phyloP scores from a whole-genome alignment of 768 basidiomycete genomes.

The Xerocomellus dryophilus region DNA sequence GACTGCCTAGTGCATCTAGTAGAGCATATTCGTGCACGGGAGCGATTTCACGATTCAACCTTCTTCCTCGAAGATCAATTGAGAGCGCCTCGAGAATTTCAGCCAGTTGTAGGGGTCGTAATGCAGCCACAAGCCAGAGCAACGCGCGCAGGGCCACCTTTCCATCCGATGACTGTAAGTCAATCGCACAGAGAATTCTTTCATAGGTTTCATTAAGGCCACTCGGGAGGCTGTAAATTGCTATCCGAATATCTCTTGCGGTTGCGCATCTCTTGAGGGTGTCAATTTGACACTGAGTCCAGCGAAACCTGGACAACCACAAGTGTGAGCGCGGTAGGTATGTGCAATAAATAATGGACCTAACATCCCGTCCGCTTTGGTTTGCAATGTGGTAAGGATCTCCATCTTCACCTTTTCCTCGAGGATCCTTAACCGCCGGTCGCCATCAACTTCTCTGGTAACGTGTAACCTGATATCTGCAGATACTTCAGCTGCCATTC shows the following conservation, averaged over 20 bases:
- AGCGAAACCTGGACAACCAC: conserved; percentile 14
- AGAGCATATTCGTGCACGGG: background rate
- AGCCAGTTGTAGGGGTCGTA: conserved; percentile 1
- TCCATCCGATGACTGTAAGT: background rate
- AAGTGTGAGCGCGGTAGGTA: background rate
- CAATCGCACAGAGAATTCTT: conserved; percentile 11
- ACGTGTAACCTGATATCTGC: conserved; percentile 12
- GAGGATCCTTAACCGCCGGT: conserved; percentile 1
- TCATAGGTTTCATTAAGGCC: conserved; percentile 20
- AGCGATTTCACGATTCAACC: background rate
- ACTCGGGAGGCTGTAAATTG: conserved; percentile 9
- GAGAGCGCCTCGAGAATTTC: conserved; percentile 11
- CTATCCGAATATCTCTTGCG: background rate
- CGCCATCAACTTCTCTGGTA: background rate
- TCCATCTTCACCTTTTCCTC: background rate
- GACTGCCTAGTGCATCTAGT: conserved; percentile 9
- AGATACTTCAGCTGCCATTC: background rate
- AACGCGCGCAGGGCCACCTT: conserved; percentile 1
- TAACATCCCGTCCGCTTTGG: conserved; percentile 13
- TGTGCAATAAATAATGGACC: background rate
- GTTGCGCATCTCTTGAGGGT: conserved; percentile 4
- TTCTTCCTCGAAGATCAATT: conserved; percentile 5
- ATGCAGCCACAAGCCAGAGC: conserved; percentile 14
- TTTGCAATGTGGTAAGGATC: background rate
- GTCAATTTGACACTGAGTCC: conserved; percentile 20